phyloP scores from a whole-genome alignment of 805 yeast species.

The Saccharomycopsis javanensis region DNA sequence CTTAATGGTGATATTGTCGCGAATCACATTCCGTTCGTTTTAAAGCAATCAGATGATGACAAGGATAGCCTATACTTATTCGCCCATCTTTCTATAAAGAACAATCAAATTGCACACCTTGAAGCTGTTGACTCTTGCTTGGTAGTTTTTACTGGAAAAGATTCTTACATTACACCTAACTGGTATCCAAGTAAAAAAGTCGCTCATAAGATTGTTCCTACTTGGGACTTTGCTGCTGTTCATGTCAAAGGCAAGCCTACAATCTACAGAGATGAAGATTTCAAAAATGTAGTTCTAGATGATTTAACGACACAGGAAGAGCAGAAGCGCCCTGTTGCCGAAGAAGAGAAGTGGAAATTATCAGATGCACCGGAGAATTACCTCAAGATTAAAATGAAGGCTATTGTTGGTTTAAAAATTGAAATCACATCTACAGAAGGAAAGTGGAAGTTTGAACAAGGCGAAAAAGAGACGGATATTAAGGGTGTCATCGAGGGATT shows the following conservation, averaged over 20 bases:
- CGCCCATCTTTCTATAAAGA: too few relatives aligned
- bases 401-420: not conserved
- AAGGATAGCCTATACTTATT: too few relatives aligned
- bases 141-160: not conserved
- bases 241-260: not conserved
- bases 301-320: not conserved
- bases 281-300: not conserved
- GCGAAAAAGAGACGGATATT: too few relatives aligned
- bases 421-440: too few relatives aligned
- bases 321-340: not conserved
- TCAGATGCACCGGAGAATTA: not conserved
- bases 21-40: too few relatives aligned
- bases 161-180: not conserved
- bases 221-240: conserved; percentile 1
- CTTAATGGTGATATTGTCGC: too few relatives aligned
- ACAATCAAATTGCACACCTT: too few relatives aligned
- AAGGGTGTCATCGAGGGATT: too few relatives aligned
- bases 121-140: too few relatives aligned
- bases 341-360: not conserved
- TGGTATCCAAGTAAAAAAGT: not conserved
- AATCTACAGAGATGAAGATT: not conserved
- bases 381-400: not conserved
- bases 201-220: not conserved
- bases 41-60: too few relatives aligned
- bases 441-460: too few relatives aligned